Evolutionary conservation across 768 basidiomycete species (phyloP), one percentile per base, ranked within the genome.

Genomic region (Crucibulum laeve): DNA sequence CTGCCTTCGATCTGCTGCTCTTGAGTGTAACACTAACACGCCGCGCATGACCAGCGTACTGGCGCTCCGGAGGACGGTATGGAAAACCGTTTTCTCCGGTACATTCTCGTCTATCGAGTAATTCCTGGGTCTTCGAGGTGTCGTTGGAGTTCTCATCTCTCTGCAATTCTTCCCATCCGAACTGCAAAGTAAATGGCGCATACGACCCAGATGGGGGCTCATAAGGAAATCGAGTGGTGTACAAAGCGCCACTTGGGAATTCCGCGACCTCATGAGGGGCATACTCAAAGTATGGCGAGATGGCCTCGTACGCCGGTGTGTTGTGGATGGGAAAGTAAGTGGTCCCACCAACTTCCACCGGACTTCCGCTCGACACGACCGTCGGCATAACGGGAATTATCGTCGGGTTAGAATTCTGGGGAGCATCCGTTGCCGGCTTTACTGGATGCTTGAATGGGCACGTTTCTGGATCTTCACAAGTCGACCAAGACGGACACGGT

Each of bases 1-100:
- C 35, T 6, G 18, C 10, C 7, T 18, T 17, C 17, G 7, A 8
- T 6, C 18, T 36, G 17, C 10, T 36, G 7, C 35, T 36, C 10
- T 40, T 40, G 53, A 68, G 44, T 32, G 56, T 46, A 45, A 71
- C 62, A 44, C 64, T 72, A 47, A 71, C 57, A 11, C 71, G 65
- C 22, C 63, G 59, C 10, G 65, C 61, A 30, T 72, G 69, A 4
- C 71, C 70, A 1, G 55, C 50, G n/a, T 48, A 56, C 45, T 63
- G 60, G 32, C 53, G 44, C 42, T 54, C 56, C 17, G 59, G 61
- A 18, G 66, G 61, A 6, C 50, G 52, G 48, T 65, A 67, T 10
- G 70, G 42, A 43, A 33, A 17, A 17, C 34, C 37, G 5, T 37
- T 3, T 39, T 39, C 36, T 17, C 17, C 43, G 3, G 42, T 14